A percentile compares a stretch with the other conserved stretches of the same genome.
Conservation (phyloP, 768 basidiomycete species). For the Leccinum imitatum region DNA sequence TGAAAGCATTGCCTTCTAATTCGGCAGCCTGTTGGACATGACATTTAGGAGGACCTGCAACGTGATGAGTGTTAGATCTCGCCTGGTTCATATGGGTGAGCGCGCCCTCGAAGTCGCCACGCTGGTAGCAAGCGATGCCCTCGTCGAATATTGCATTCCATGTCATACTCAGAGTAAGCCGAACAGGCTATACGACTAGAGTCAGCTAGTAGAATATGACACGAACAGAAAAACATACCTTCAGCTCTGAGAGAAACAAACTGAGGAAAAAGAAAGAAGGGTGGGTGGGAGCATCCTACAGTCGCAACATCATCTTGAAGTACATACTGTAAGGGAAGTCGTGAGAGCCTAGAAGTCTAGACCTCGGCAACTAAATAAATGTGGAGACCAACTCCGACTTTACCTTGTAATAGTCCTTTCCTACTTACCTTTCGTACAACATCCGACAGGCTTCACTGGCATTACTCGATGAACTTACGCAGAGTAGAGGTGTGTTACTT, state of each 20-base stretch:
- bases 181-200: not conserved
- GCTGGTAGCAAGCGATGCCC: conserved; percentile 44
- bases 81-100: conserved; percentile 51
- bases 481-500: conserved; percentile 26
- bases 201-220: not conserved
- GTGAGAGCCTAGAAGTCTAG: not conserved
- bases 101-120: conserved; percentile 43
- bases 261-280: not conserved
- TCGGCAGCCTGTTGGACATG: conserved; percentile 46
- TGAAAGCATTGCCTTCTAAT: conserved; percentile 42
- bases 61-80: not conserved
- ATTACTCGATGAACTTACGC: conserved; percentile 29
- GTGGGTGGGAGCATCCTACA: not conserved
- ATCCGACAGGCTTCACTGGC: not conserved
- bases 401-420: not conserved
- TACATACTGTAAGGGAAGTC: not conserved
- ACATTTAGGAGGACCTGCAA: not conserved
- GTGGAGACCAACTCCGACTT: not conserved
- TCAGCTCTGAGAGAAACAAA: not conserved
- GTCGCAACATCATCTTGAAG: not conserved
- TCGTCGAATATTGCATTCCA: conserved; percentile 45
- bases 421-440: not conserved
- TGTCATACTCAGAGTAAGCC: conserved; percentile 32
- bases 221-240: not conserved
- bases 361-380: not conserved